Evolutionary conservation across 1,284 basidiomycete species (phyloP), one percentile per base, ranked within the genome.

Genomic region (Microbotryum violaceum): DNA sequence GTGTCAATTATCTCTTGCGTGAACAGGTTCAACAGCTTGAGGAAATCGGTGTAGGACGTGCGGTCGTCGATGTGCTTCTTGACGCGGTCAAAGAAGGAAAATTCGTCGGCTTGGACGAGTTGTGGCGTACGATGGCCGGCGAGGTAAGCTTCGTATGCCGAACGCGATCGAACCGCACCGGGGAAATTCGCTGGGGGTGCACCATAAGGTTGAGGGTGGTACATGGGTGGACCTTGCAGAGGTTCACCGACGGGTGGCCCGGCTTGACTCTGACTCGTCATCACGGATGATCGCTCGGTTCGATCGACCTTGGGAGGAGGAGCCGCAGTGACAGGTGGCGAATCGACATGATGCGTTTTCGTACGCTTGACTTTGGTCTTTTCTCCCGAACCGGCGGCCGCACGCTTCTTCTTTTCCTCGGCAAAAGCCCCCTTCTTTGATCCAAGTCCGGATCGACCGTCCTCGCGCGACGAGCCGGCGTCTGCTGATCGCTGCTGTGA

Each of bases 11-110:
- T 86, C 71, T 93, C 91, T 74, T 97, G 91, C 2, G 91, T 89
- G 75, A 94, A 98, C 2, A 97, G 80, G 74, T 97, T 97, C 73
- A 97, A 83, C 60, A 97, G 80, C 75, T 94, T 97, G 68, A 98
- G 79, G 78, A 98, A 97, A 77, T 97, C 94, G 75, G 93, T 88
- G 78, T 96, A 97, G 5, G 87, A 86, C 57, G 91, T 85, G 47
- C 89, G 85, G 73, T 88, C 90, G 70, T 93, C 74, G 63, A 97
- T 81, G 51, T 83, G 82, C 63, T 87, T 87, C 75, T 91, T 92
- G 70, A 91, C 88, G 56, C 89, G 85, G 73, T 97, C 92, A 72
- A 97, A 97, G 81, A 97, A 97, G 16, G 88, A 79, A 27, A 94
- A 82, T 72, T 96, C 92, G 67, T 91, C 89, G n/a, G 85, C 82